Conservation (phyloP, 495 filamentous ascomycete genomes). For the Pseudoneurospora amorphoporcata region DNA sequence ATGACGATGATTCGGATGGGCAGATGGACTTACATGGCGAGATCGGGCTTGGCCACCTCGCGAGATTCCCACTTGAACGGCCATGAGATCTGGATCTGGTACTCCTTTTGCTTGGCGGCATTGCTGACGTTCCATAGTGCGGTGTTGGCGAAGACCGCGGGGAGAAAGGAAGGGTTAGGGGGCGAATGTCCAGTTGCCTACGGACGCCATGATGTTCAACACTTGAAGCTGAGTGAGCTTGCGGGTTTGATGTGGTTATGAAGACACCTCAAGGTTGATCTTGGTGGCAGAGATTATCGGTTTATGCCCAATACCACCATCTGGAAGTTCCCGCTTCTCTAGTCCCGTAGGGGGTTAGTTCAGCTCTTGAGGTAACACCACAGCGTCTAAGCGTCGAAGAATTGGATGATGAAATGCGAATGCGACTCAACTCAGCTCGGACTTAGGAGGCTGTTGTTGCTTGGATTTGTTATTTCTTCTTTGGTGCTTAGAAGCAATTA, state of each 20-base stretch:
- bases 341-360: background rate
- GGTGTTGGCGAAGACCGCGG: constrained; percentile 12
- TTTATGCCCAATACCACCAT: background rate
- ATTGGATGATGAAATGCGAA: background rate
- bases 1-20: background rate
- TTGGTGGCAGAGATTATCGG: background rate
- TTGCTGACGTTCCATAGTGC: constrained; percentile 15
- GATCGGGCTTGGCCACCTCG: constrained; percentile 1
- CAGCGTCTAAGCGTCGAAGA: background rate
- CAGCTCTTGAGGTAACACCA: background rate
- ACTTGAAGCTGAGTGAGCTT: background rate
- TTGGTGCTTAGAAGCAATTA: background rate
- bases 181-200: constrained; percentile 9
- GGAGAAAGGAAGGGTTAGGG: constrained; percentile 13
- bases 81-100: constrained; percentile 15
- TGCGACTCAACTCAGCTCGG: background rate
- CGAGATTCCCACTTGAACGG: constrained; percentile 11
- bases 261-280: background rate
- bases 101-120: constrained; percentile 5
- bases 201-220: constrained; percentile 1
- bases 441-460: background rate
- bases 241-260: background rate
- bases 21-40: constrained; percentile 3
- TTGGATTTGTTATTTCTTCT: background rate
- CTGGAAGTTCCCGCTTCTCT: background rate